phyloP scores from a whole-genome alignment of 2,329 filamentous ascomycete genomes.

The Peltaster fructicola region DNA sequence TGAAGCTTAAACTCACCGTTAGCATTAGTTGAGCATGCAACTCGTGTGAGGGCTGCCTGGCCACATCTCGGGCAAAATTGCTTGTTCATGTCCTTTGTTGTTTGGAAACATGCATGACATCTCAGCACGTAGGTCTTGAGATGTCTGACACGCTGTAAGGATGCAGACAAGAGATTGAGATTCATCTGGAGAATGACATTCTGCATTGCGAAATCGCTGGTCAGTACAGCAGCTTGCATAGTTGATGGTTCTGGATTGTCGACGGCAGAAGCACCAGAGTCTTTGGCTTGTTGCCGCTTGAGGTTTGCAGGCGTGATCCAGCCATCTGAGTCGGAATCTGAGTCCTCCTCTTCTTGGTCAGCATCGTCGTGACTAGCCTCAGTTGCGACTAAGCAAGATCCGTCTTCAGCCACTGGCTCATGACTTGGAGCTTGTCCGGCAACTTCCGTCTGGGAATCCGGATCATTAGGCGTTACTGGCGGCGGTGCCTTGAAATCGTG shows the following conservation, averaged over 20 bases:
- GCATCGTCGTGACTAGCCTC: slow-evolving; percentile 9
- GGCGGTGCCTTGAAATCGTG: too few relatives aligned
- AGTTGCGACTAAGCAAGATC: slow-evolving; percentile 2
- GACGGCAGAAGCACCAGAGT: slow-evolving; percentile 31
- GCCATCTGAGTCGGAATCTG: slow-evolving; percentile 44
- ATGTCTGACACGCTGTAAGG: slow-evolving; percentile 61
- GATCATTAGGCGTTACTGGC: too few relatives aligned
- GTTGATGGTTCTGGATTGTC: slow-evolving; percentile 37
- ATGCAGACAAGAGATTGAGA: slow-evolving; percentile 67
- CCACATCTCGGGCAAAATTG: slow-evolving; percentile 91
- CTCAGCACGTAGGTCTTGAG: slow-evolving; percentile 80
- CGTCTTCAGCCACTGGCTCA: slow-evolving; percentile 1
- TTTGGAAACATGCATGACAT: slow-evolving; percentile 83
- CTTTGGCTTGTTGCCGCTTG: slow-evolving; percentile 59
- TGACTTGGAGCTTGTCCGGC: too few relatives aligned
- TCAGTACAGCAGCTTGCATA: slow-evolving; percentile 80
- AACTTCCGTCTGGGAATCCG: too few relatives aligned
- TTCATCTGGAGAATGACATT: slow-evolving; percentile 93
- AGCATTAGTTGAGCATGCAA: slow-evolving; percentile 67
- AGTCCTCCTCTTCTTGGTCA: slow-evolving; percentile 24
- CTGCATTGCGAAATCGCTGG: slow-evolving; percentile 94
- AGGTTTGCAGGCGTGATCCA: slow-evolving; percentile 96
- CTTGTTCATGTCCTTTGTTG: slow-evolving; percentile 65
- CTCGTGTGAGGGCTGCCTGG: slow-evolving; percentile 67
- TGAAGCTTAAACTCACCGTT: slow-evolving; percentile 70